A percentile compares a stretch with the other conserved stretches of the same genome.
Evolutionary conservation across 2,329 filamentous ascomycete species (phyloP).

Genomic region (Penicillium sp.): DNA sequence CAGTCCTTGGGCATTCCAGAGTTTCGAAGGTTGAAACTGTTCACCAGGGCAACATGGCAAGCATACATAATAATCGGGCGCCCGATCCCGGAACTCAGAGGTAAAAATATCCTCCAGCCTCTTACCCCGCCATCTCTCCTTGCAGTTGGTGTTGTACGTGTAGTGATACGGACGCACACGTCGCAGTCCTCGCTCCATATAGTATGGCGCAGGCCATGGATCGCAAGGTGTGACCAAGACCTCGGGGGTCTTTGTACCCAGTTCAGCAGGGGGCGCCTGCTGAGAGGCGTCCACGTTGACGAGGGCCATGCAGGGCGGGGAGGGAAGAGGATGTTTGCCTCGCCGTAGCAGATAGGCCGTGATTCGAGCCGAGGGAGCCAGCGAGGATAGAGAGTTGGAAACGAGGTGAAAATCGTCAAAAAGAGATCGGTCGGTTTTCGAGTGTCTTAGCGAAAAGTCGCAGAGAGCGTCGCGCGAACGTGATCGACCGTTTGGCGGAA

Average conservation of each 20-base stretch:
- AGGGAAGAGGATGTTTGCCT: conserved; percentile 28
- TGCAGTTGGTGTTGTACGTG: conserved; percentile 43
- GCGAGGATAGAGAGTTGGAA: conserved; percentile 2
- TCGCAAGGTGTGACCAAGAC: conserved; percentile 30
- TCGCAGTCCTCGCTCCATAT: conserved; percentile 68
- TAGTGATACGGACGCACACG: conserved; percentile 45
- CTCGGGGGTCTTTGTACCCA: conserved; percentile 22
- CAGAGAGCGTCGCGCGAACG: conserved; percentile 4
- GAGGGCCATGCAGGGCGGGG: conserved; percentile 35
- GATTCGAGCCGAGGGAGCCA: conserved; percentile 37
- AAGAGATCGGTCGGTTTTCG: background rate
- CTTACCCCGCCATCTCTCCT: conserved; percentile 83
- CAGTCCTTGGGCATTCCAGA: too few species aligned
- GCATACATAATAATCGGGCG: conserved; percentile 73
- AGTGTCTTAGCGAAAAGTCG: background rate
- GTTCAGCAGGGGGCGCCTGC: conserved; percentile 23
- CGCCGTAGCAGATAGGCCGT: conserved; percentile 36
- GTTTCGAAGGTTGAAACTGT: background rate
- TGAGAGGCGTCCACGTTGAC: conserved; percentile 25
- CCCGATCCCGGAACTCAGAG: conserved; percentile 84
- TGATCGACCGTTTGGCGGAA: conserved; percentile 1
- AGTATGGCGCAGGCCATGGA: conserved; percentile 64
- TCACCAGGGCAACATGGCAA: too few species aligned
- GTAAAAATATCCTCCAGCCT: conserved; percentile 80
- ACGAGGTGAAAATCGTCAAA: background rate